These are phyloP conservation scores for Nicotiana tomentosiformis DNA, from an alignment of 257 asterid species.

Conservation along the genomic window DNA sequence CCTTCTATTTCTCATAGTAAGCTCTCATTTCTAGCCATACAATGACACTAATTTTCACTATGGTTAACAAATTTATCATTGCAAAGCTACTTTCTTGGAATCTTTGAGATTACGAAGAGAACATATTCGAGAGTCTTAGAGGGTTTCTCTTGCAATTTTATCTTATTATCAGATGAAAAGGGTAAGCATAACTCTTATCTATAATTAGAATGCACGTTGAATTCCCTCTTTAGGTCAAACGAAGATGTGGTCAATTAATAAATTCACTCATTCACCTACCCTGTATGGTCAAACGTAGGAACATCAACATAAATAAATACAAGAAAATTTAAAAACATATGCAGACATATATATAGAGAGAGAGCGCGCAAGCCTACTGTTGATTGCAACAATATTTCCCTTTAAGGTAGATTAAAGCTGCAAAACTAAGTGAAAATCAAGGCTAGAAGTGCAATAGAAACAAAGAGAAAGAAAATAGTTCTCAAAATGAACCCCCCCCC, in stretches of 20 bases:
- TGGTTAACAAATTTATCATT: too few relatives aligned
- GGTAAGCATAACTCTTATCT: too few relatives aligned
- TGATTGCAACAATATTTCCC: not conserved
- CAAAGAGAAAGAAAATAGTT: not conserved
- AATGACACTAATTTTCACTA: too few relatives aligned
- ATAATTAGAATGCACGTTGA: too few relatives aligned
- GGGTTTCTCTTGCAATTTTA: too few relatives aligned
- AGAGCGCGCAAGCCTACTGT: not conserved
- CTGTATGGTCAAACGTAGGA: not conserved
- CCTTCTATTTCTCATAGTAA: too few relatives aligned
- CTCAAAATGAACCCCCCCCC: not conserved
- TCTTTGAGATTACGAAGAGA: not conserved
- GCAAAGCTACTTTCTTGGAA: not conserved
- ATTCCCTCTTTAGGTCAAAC: too few relatives aligned
- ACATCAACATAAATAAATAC: not conserved
- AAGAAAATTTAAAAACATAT: not conserved
- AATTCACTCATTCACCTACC: too few relatives aligned
- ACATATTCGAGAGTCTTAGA: too few relatives aligned
- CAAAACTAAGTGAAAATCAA: not conserved
- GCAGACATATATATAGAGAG: not conserved
- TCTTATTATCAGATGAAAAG: too few relatives aligned
- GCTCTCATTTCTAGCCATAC: too few relatives aligned
- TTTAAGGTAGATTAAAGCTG: not conserved
- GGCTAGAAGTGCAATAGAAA: not conserved
- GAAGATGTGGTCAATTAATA: too few relatives aligned